Base-by-base conservation (phyloP, 208 protist genomes). In the Leishmania amazonensis region DNA sequence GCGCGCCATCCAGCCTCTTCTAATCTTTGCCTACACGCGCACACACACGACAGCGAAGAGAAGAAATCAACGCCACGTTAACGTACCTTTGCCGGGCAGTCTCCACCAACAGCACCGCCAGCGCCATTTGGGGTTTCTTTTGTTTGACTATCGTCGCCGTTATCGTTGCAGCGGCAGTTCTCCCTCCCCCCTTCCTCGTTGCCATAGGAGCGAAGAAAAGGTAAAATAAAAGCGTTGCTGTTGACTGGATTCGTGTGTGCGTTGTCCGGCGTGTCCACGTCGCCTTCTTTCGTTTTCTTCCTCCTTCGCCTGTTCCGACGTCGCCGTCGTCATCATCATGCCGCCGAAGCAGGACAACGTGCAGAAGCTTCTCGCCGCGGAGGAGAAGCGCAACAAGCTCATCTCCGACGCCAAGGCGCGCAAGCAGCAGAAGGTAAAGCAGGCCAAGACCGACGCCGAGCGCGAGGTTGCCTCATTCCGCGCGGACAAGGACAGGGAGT, bases 271-370 rank as follows among this genome's bases (percentile, higher is more conserved):
- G 60, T 67, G 13, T 6, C 3, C 60, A 40, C 31, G n/a, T 40
- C n/a, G 24, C 57, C 28, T 62, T 15, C 28, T 62, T 15, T 62
- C 19, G 24, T 21, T 11, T 0, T 62, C 57, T 62, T 24, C 6
- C 57, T 62, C 51, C 1, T 17, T 9, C 24, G 1, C 31, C 9
- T 67, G 28, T 21, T 54, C 51, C 57, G 45, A 60, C 1, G 38
- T 45, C 21, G 21, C 49, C 35, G 51, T 76, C 35, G 6, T 81
- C 67, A 53, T 62, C 58, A 80, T 67, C 70, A 97, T 97, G 94
- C 87, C 90, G 19, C 92, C 94, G 57, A 96, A 96, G 81, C 90
- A 95, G 78, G 92, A 97, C 85, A 97, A 97, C 76, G 94, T 97
- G 51, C 94, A 97, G 86, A 92, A 93, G 79, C 92, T 97, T 38